These are phyloP conservation scores for Batkoa obscura DNA, from an alignment of 371 early-diverging fungal species.

Conservation along the genomic window DNA sequence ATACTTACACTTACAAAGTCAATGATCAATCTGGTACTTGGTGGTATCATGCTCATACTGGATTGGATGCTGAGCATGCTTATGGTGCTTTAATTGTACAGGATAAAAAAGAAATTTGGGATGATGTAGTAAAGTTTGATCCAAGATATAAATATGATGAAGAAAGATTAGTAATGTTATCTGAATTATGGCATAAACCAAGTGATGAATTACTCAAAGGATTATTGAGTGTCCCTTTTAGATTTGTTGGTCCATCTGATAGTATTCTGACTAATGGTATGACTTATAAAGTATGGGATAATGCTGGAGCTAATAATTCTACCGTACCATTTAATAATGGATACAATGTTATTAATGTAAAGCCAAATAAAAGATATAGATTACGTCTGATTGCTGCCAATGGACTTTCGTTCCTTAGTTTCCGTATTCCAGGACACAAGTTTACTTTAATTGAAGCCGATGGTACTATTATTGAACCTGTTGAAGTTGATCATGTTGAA, in stretches of 20 bases:
- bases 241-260: constrained; percentile 8
- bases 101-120: constrained; percentile 8
- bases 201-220: not conserved
- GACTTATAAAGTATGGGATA: constrained; percentile 8
- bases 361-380: not conserved
- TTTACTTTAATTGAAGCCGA: constrained; percentile 21
- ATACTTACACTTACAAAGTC: constrained; percentile 14
- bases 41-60: constrained; percentile 19
- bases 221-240: not conserved
- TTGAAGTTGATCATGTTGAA: constrained; percentile 12
- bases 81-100: constrained; percentile 13
- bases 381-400: not conserved
- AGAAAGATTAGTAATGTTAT: constrained; percentile 13
- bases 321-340: not conserved
- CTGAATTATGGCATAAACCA: not conserved
- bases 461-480: constrained; percentile 14
- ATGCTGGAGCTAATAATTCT: not conserved
- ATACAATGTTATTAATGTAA: not conserved
- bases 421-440: constrained; percentile 17
- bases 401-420: not conserved
- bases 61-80: not conserved
- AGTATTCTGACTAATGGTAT: constrained; percentile 18
- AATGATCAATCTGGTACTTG: constrained; percentile 19
- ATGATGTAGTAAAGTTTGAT: constrained; percentile 7
- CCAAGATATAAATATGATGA: constrained; percentile 11